Percentiles rank a stretch among this genome's conserved stretches.
Conservation (phyloP, 2,329 filamentous ascomycete genomes). For the Lachnellula subtilissima region DNA sequence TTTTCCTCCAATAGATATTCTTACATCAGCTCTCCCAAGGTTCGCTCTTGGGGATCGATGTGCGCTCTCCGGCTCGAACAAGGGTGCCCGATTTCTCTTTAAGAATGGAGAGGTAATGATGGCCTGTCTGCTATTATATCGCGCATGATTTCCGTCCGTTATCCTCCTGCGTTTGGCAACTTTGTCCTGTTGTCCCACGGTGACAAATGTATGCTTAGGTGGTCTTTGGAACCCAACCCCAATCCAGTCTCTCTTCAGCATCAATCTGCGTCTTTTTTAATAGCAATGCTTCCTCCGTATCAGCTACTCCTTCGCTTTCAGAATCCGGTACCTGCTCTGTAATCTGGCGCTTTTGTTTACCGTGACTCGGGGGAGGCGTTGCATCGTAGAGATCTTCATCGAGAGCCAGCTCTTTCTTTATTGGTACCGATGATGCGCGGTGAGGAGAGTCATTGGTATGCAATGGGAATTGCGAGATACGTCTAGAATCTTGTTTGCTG, state of each 20-base stretch:
- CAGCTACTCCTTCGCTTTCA: background rate
- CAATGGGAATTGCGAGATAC: background rate
- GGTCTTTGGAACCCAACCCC: conserved; percentile 25
- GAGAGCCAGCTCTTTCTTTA: conserved; percentile 7
- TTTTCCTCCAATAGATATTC: conserved; percentile 27
- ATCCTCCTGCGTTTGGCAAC: conserved; percentile 27
- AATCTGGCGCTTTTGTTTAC: conserved; percentile 10
- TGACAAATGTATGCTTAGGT: conserved; percentile 18
- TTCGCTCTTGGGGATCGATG: background rate
- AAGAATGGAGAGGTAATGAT: conserved; percentile 18
- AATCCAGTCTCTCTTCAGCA: conserved; percentile 29
- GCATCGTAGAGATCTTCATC: conserved; percentile 24
- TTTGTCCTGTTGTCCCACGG: conserved; percentile 17
- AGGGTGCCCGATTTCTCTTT: background rate
- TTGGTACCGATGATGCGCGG: background rate
- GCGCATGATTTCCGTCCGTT: conserved; percentile 19
- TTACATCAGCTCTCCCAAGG: conserved; percentile 19
- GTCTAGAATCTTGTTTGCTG: background rate
- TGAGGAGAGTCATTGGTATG: background rate
- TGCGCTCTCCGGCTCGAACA: background rate
- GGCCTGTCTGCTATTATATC: conserved; percentile 16
- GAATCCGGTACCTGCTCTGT: conserved; percentile 1
- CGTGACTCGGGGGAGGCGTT: conserved; percentile 16
- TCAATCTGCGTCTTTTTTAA: conserved; percentile 25
- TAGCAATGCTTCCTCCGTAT: conserved; percentile 15